Conservation (phyloP, 2,329 filamentous ascomycete species). For the Monosporascus cannonballus region DNA sequence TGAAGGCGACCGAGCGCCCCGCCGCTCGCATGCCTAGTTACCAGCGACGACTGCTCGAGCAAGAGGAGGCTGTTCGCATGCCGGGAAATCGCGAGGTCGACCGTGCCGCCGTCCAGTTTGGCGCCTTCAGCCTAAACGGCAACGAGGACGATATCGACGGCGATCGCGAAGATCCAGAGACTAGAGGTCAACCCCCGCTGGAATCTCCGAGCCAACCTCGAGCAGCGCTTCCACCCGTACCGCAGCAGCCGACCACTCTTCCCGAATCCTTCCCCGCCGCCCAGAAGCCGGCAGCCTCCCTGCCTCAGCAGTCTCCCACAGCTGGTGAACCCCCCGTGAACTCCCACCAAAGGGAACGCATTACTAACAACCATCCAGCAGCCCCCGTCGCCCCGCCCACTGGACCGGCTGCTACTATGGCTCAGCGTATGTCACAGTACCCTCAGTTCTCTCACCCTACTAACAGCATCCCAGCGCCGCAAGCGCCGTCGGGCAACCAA, state of each 20-base stretch:
- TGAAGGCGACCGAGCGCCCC: conserved; percentile 65
- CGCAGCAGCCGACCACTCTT: conserved; percentile 47
- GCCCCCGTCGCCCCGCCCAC: conserved; percentile 24
- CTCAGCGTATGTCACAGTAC: conserved; percentile 21
- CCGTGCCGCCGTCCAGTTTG: conserved; percentile 89
- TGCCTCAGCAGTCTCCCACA: conserved; percentile 30
- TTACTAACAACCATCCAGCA: conserved; percentile 19
- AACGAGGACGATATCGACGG: conserved; percentile 86
- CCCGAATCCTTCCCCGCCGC: conserved; percentile 46
- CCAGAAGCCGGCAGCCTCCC: conserved; percentile 47
- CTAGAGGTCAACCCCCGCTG: conserved; percentile 84
- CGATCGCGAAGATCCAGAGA: conserved; percentile 92
- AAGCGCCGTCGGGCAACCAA: conserved; percentile 51
- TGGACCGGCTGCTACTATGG: conserved; percentile 16
- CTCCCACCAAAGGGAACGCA: neutral
- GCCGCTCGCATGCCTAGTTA: conserved; percentile 68
- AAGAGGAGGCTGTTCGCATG: conserved; percentile 98
- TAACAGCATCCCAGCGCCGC: conserved; percentile 38
- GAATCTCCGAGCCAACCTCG: conserved; percentile 87
- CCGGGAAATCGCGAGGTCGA: conserved; percentile 94
- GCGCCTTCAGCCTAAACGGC: conserved; percentile 85
- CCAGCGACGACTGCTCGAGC: conserved; percentile 82
- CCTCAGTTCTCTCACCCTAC: conserved; percentile 27
- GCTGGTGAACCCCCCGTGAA: conserved; percentile 21
- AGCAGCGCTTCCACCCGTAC: conserved; percentile 74